These are phyloP conservation scores for Cyberlindnera japonica DNA, from an alignment of 805 yeast species.

Conservation along the genomic window DNA sequence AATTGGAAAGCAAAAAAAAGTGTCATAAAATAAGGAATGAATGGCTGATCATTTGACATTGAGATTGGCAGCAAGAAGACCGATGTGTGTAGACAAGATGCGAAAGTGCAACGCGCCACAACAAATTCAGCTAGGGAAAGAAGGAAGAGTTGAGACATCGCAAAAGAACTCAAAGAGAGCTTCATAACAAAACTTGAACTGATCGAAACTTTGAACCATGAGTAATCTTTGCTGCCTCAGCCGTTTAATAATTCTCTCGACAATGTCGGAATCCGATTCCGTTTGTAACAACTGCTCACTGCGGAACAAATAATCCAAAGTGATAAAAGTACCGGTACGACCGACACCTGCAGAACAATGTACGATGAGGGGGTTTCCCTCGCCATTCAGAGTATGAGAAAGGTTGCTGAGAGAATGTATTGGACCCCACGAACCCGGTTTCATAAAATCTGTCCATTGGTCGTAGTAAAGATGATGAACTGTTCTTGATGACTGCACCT, in stretches of 20 bases:
- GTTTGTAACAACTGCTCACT: not conserved
- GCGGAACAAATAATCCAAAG: conserved; percentile 50
- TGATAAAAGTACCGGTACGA: conserved; percentile 84
- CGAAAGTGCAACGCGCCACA: not conserved
- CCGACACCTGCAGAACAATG: conserved; percentile 99
- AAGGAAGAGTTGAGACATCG: conserved; percentile 4
- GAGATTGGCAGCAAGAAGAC: not conserved
- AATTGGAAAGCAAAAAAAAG: not conserved
- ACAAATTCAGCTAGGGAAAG: conserved; percentile 6
- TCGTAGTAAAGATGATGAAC: conserved; percentile 67
- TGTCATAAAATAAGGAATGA: too few relatives aligned
- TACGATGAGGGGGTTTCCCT: conserved; percentile 49
- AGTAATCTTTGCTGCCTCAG: conserved; percentile 44
- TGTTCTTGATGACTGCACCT: conserved; percentile 37
- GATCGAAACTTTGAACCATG: conserved; percentile 48
- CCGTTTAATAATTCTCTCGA: conserved; percentile 36
- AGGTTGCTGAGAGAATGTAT: conserved; percentile 30
- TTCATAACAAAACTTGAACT: conserved; percentile 44
- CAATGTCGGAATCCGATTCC: conserved; percentile 30
- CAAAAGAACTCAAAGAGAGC: conserved; percentile 16
- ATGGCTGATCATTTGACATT: too few relatives aligned
- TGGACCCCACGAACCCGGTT: conserved; percentile 41
- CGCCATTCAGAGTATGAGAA: conserved; percentile 27
- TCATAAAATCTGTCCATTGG: conserved; percentile 83
- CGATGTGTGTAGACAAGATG: not conserved